Evolutionary conservation across 2,329 filamentous ascomycete genomes (phyloP), one percentile per base, ranked within the genome.

Genomic region (Aureobasidium zeae): DNA sequence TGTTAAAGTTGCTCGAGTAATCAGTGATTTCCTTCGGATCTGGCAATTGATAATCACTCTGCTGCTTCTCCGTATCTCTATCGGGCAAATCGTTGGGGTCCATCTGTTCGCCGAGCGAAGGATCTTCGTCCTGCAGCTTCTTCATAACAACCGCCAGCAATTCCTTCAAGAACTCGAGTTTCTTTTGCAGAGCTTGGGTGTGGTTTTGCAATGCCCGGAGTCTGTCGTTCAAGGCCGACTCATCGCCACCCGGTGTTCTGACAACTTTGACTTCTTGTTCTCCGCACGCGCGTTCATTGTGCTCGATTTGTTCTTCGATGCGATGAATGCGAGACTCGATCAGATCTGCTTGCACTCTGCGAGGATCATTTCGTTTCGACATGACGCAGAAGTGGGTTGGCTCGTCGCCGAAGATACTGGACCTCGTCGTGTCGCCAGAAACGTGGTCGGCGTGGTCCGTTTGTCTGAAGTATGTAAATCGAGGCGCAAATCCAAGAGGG

Each of bases 401-500:
- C 60, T 98, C 91, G 39, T 93, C 76, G 9, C 91, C 93, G 60
- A 98, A 98, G 0, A 84, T 81, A 60, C 88, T 96, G 11, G 80
- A 86, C 29, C 87, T 74, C 44, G 85, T 81, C 7, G 83, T 76
- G 54, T 94, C 86, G n/a, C 83, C 81, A 37, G 79, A 77, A 48
- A 87, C 86, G 16, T 79, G 74, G 48, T 85, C 81, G 12, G 79
- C 79, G 58, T 95, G 91, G 55, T 98, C 91, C 1, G 91, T 98
- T 63, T 98, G 87, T 22, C 91, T 79, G 69, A 95, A 94, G 62
- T 98, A 98, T 0, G 91, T 96, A 56, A 98, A 84, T 1, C 91
- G 78, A n/a, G 91, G 93, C 15, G 89, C 86, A 55, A 81, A 96
- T 0, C 85, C 88, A 7, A 98, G 73, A 0, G 93, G 93, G 43